A percentile compares a stretch with the other conserved stretches of the same genome.
Conservation (phyloP, 148 eudicot genomes). For the Vaccinium corymbosum region DNA sequence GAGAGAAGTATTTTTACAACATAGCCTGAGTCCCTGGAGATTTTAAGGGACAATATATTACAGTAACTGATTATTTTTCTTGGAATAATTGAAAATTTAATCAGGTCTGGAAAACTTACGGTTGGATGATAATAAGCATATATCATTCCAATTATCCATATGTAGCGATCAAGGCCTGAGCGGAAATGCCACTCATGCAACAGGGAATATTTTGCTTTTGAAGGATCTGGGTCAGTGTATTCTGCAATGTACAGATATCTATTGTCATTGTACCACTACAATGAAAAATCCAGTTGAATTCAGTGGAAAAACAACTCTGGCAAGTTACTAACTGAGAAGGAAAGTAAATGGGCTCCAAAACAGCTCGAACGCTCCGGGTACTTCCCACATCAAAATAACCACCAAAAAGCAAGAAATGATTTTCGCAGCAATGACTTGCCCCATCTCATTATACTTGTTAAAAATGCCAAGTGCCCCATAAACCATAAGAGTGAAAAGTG, state of each 20-base stretch:
- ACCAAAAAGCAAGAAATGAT: constrained; percentile 67
- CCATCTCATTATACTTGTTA: constrained; percentile 73
- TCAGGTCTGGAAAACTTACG: constrained; percentile 34
- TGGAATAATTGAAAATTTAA: constrained; percentile 1
- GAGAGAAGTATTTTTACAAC: neutral
- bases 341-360: constrained; percentile 85
- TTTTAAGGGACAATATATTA: neutral
- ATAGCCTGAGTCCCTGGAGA: neutral
- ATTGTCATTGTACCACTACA: neutral
- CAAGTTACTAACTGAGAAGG: constrained; percentile 53
- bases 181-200: constrained; percentile 96
- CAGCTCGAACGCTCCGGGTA: constrained; percentile 84
- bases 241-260: constrained; percentile 40
- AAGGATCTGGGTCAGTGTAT: constrained; percentile 62
- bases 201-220: constrained; percentile 52
- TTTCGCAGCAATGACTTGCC: constrained; percentile 71
- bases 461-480: constrained; percentile 89
- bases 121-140: constrained; percentile 96
- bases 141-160: constrained; percentile 97
- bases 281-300: neutral
- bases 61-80: neutral
- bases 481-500: constrained; percentile 97
- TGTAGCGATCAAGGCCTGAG: constrained; percentile 96
- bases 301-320: constrained; percentile 9
- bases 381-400: constrained; percentile 86